Conservation (phyloP, 768 basidiomycete species). For the Psilocybe cyanescens region DNA sequence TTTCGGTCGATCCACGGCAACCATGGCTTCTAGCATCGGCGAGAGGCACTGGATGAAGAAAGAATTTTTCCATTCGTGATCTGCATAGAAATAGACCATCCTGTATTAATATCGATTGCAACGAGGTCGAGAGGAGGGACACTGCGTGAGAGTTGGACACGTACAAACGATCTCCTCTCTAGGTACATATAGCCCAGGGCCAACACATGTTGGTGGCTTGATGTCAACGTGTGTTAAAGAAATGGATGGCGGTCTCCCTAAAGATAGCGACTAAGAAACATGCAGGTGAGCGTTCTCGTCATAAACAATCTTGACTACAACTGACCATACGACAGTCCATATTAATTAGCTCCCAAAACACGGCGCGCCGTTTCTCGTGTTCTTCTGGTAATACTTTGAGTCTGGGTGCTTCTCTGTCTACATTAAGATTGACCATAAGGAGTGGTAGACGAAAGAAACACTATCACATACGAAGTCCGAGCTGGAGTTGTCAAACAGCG, state of each 20-base stretch:
- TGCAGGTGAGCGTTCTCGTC: neutral
- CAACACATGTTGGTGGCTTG: constrained; percentile 54
- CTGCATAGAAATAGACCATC: constrained; percentile 32
- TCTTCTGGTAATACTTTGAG: constrained; percentile 73
- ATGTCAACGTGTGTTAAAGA: constrained; percentile 68
- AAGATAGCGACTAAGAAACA: constrained; percentile 58
- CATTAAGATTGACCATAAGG: constrained; percentile 15
- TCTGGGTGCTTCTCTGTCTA: constrained; percentile 71
- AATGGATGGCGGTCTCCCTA: constrained; percentile 74
- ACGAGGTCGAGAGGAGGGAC: neutral
- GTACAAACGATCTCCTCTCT: constrained; percentile 55
- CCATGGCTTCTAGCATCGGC: constrained; percentile 63
- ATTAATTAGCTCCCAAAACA: constrained; percentile 78
- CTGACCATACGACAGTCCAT: constrained; percentile 70
- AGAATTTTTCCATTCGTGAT: constrained; percentile 72
- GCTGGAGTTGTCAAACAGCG: constrained; percentile 36
- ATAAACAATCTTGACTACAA: neutral
- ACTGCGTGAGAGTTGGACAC: constrained; percentile 21
- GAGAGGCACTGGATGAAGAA: constrained; percentile 68
- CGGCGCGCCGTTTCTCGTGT: constrained; percentile 65
- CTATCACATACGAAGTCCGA: constrained; percentile 63
- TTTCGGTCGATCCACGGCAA: constrained; percentile 51
- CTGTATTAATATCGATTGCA: neutral
- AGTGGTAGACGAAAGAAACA: constrained; percentile 14
- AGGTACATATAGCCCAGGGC: constrained; percentile 49